A percentile compares a stretch with the other conserved stretches of the same genome.
Conservation (phyloP, 352 stramenopile species). For the Globisporangium abappressorium region DNA sequence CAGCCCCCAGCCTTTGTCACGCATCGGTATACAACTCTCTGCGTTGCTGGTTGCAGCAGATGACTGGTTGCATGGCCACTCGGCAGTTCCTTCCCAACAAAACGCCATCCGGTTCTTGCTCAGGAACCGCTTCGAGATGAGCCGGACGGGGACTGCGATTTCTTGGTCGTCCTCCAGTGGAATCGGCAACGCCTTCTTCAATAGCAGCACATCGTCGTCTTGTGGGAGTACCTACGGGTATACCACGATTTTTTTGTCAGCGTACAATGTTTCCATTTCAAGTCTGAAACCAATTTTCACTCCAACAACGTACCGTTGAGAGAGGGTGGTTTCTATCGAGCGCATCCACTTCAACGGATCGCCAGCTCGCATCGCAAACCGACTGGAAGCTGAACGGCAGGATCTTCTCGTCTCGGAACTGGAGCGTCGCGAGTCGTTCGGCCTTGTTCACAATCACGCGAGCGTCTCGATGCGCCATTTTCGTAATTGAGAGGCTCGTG, state of each 20-base stretch:
- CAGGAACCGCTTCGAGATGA: conserved; percentile 13
- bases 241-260: no score
- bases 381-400: conserved; percentile 12
- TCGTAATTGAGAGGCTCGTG: not conserved
- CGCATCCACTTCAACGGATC: not conserved
- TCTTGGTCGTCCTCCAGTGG: not conserved
- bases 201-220: conserved; percentile 9
- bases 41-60: not conserved
- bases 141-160: not conserved
- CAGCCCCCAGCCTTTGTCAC: conserved; percentile 14
- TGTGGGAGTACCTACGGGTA: not conserved
- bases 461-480: not conserved
- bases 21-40: not conserved
- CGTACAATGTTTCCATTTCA: not conserved
- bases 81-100: conserved; percentile 12
- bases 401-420: conserved; percentile 11
- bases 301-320: not conserved
- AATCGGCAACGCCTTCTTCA: conserved; percentile 8
- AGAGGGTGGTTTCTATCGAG: not conserved
- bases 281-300: no score
- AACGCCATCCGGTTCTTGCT: conserved; percentile 9
- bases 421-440: not conserved
- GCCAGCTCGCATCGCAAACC: conserved; percentile 8
- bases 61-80: not conserved
- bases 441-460: conserved; percentile 1